Evolutionary conservation across 2,329 filamentous ascomycete species (phyloP), one percentile per base, ranked within the genome.

Genomic region (Diaporthe sp.): DNA sequence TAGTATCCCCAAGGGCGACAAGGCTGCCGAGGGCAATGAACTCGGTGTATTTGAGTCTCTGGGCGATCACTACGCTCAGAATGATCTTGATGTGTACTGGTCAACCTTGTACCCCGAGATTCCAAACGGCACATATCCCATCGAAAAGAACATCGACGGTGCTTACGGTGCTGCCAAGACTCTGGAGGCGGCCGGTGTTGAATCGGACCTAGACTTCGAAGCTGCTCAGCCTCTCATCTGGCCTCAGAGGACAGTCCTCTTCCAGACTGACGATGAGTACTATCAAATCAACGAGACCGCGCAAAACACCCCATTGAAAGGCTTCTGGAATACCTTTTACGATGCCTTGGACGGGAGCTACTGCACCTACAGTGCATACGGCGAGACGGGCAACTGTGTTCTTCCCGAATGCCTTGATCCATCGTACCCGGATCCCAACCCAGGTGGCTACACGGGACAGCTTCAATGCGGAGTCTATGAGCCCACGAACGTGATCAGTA

Each of bases 401-500:
- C 67, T 67, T 7, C 81, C 84, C 60, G 84, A 84, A 17, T 81
- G 81, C 25, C 81, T 88, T 9, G 89, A 90, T 76, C 87, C 88
- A 0, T 80, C 42, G 4, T 76, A 90, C 77, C 89, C 88, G 1
- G 84, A 89, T 76, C 81, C 83, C 4, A 79, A 82, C 82, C n/a
- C 78, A n/a, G 85, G 82, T 15, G 89, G 88, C 10, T 90, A 89
- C 81, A 85, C 86, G 70, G 87, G 87, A 17, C 78, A 82, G 74
- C 80, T 84, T 6, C 80, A 80, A 73, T 84, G 80, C 75, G 79
- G 78, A 55, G 74, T 72, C 6, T 77, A 76, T 80, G 85, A 86
- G 78, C 85, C 86, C 5, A 86, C 87, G 2, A 88, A 89, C 74
- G 87, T 89, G n/a, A 84, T 87, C 61, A 85, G 83, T 13, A 86